These are phyloP conservation scores for Peronospora farinosa DNA, from an alignment of 352 stramenopile species.

Conservation along the genomic window DNA sequence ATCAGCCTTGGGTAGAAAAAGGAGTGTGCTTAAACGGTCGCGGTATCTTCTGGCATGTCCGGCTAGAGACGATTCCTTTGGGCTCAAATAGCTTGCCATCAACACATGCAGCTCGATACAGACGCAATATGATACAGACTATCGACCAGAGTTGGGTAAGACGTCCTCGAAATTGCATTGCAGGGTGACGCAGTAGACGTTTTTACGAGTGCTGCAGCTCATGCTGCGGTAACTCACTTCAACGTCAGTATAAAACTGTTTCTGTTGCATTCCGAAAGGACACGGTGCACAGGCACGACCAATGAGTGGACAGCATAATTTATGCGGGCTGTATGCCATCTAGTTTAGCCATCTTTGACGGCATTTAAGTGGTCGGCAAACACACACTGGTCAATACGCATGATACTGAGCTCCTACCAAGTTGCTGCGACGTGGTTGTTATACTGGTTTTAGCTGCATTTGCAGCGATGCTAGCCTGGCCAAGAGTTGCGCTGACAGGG, in stretches of 20 bases:
- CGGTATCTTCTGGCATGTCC: constrained; percentile 6
- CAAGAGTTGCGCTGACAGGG: constrained; percentile 9
- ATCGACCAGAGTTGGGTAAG: background rate
- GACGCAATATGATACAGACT: background rate
- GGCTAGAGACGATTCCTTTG: background rate
- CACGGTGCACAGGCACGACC: background rate
- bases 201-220: background rate
- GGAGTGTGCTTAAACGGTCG: constrained; percentile 10
- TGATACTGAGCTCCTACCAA: background rate
- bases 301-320: constrained; percentile 14
- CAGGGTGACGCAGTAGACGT: background rate
- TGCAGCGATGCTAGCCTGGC: constrained; percentile 2
- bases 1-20: constrained; percentile 22
- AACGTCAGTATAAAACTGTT: constrained; percentile 10
- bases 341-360: background rate
- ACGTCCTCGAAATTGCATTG: background rate
- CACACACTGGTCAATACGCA: background rate
- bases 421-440: background rate
- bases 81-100: background rate
- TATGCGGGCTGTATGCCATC: background rate
- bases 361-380: background rate
- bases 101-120: background rate
- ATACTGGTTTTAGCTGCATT: background rate
- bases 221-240: constrained; percentile 1
- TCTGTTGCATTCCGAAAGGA: constrained; percentile 22